phyloP scores from a whole-genome alignment of 208 protist species.

The Leptomonas pyrrhocoris region DNA sequence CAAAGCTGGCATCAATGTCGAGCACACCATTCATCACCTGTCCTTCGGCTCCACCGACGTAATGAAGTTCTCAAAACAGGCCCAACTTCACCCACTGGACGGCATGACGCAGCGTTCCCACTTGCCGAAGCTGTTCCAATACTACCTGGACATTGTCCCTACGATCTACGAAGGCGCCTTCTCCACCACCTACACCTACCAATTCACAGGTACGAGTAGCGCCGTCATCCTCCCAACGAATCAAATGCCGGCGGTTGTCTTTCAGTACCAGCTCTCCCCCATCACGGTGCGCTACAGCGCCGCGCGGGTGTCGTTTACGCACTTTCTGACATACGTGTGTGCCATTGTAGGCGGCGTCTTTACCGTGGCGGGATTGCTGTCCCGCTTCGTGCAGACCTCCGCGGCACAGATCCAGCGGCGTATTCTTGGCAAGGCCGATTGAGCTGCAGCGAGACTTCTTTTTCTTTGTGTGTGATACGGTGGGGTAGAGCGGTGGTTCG shows the following conservation, averaged over 20 bases:
- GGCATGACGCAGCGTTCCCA: conserved; percentile 20
- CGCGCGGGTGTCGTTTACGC: conserved; percentile 65
- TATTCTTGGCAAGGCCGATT: conserved; percentile 51
- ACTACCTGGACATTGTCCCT: conserved; percentile 59
- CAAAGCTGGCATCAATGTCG: conserved; percentile 33
- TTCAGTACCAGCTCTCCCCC: conserved; percentile 92
- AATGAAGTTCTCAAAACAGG: conserved; percentile 24
- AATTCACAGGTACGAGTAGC: conserved; percentile 43
- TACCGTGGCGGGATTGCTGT: conserved; percentile 77
- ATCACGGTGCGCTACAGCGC: conserved; percentile 86
- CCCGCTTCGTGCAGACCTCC: conserved; percentile 40
- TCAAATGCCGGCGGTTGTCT: conserved; percentile 69
- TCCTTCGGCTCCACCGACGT: conserved; percentile 41
- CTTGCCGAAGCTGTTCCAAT: conserved; percentile 31
- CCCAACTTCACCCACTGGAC: conserved; percentile 35
- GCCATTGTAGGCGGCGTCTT: conserved; percentile 95
- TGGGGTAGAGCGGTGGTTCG: neutral
- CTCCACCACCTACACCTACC: conserved; percentile 37
- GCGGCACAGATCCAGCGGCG: conserved; percentile 49
- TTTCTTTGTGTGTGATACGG: neutral
- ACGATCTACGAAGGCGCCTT: conserved; percentile 47
- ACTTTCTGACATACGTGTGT: conserved; percentile 94
- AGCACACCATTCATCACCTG: conserved; percentile 48
- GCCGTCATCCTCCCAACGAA: neutral
- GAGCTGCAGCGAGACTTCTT: conserved; percentile 3